Conservation (phyloP, 2,329 filamentous ascomycete genomes). For the Cercospora sojina region DNA sequence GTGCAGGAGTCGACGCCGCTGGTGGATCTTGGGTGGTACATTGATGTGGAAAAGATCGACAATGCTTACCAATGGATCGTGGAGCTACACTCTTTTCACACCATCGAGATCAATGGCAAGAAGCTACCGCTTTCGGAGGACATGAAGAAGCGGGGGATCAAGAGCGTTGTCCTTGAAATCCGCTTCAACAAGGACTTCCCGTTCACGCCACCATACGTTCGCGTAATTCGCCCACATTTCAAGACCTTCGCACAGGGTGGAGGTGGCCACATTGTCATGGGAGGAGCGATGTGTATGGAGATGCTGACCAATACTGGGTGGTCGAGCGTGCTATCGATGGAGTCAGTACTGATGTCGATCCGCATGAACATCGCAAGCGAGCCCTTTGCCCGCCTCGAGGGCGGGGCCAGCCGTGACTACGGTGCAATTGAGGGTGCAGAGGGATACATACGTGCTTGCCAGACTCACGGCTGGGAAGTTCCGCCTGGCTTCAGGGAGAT, state of each 20-base stretch:
- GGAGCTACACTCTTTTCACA: slow-evolving; percentile 75
- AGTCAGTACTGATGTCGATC: slow-evolving; percentile 78
- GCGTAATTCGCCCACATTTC: slow-evolving; percentile 78
- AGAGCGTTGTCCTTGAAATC: slow-evolving; percentile 75
- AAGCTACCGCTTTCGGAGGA: slow-evolving; percentile 69
- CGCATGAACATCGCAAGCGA: slow-evolving; percentile 72
- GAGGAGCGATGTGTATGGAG: slow-evolving; percentile 80
- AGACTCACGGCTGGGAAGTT: slow-evolving; percentile 69
- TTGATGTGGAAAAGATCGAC: slow-evolving; percentile 63
- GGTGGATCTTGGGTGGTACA: slow-evolving; percentile 78
- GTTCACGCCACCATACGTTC: slow-evolving; percentile 76
- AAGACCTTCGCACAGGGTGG: slow-evolving; percentile 69
- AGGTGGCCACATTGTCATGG: slow-evolving; percentile 80
- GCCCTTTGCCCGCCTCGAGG: slow-evolving; percentile 69
- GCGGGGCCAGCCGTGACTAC: slow-evolving; percentile 49
- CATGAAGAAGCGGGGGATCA: slow-evolving; percentile 62
- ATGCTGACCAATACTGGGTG: slow-evolving; percentile 77
- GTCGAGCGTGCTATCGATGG: slow-evolving; percentile 70
- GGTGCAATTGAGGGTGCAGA: slow-evolving; percentile 67
- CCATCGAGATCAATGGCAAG: slow-evolving; percentile 30
- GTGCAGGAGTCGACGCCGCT: slow-evolving; percentile 61
- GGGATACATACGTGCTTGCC: slow-evolving; percentile 69
- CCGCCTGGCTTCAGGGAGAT: slow-evolving; percentile 61
- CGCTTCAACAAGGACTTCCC: slow-evolving; percentile 77
- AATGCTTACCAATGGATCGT: slow-evolving; percentile 92